Percentiles rank a stretch among this genome's conserved stretches.
Evolutionary conservation across 2,329 filamentous ascomycete species (phyloP).

Genomic region (Aureobasidium sp.): DNA sequence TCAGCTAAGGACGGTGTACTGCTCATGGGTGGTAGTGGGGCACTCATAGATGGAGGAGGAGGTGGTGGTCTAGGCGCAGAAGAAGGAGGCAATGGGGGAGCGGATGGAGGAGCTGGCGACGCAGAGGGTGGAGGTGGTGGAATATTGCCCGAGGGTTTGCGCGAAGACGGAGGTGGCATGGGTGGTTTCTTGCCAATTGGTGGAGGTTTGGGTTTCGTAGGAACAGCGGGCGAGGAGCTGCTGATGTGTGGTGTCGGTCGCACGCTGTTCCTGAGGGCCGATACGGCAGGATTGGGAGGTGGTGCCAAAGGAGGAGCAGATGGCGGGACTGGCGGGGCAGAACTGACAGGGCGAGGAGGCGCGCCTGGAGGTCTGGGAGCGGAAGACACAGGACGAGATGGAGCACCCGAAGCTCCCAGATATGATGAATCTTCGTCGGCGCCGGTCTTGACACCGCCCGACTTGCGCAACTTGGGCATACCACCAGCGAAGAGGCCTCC

Average conservation of each 20-base stretch:
- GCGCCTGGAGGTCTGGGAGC: constrained; percentile 25
- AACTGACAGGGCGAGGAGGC: constrained; percentile 31
- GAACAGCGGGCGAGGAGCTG: constrained; percentile 45
- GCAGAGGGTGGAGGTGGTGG: constrained; percentile 24
- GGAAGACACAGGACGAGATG: constrained; percentile 24
- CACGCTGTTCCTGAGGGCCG: constrained; percentile 37
- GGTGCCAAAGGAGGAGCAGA: constrained; percentile 35
- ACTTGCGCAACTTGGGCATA: constrained; percentile 90
- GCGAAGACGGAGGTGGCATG: constrained; percentile 46
- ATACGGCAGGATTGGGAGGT: constrained; percentile 50
- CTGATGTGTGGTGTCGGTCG: constrained; percentile 55
- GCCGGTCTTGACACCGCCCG: constrained; percentile 54
- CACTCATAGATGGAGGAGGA: constrained; percentile 3
- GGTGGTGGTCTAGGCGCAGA: constrained; percentile 21
- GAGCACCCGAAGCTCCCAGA: constrained; percentile 66
- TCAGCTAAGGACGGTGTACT: background rate
- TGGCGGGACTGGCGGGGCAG: constrained; percentile 45
- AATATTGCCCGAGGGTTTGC: constrained; percentile 45
- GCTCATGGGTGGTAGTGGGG: constrained; percentile 23
- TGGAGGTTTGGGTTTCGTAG: constrained; percentile 49
- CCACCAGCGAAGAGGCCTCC: constrained; percentile 85
- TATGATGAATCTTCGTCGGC: constrained; percentile 65
- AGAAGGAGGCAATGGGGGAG: constrained; percentile 27
- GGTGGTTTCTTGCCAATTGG: constrained; percentile 69
- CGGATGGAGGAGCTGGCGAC: constrained; percentile 57